Evolutionary conservation across 2,329 filamentous ascomycete species (phyloP).

Genomic region (Colletotrichum magnum): DNA sequence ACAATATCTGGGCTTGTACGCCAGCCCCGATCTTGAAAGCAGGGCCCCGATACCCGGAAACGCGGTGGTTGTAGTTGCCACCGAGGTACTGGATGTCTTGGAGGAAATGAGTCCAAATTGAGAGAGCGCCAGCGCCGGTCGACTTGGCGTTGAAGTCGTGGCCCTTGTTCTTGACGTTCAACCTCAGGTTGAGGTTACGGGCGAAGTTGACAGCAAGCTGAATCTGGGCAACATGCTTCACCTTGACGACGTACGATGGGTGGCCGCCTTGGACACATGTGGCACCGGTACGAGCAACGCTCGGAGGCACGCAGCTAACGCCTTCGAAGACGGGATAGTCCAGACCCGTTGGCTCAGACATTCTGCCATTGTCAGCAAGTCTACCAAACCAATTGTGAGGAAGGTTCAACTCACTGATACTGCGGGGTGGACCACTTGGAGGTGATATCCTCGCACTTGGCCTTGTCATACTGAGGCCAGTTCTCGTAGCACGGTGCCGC

Average conservation of each 20-base stretch:
- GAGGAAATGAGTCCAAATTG: constrained; percentile 20
- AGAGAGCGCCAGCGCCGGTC: constrained; percentile 10
- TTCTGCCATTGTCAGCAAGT: background rate
- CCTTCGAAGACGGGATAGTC: constrained; percentile 68
- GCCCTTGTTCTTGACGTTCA: constrained; percentile 51
- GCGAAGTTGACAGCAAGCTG: constrained; percentile 39
- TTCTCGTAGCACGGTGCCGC: constrained; percentile 53
- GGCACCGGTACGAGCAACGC: constrained; percentile 7
- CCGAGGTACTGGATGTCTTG: constrained; percentile 19
- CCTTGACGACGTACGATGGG: constrained; percentile 46
- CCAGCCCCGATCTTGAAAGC: constrained; percentile 50
- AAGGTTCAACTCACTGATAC: constrained; percentile 61
- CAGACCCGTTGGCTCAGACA: constrained; percentile 61
- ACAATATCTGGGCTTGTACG: constrained; percentile 45
- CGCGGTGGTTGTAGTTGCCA: constrained; percentile 46
- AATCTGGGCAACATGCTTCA: constrained; percentile 41
- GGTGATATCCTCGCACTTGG: constrained; percentile 49
- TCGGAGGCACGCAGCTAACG: constrained; percentile 48
- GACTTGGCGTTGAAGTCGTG: constrained; percentile 35
- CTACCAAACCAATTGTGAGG: constrained; percentile 56
- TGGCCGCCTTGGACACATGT: constrained; percentile 44
- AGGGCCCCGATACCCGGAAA: constrained; percentile 32
- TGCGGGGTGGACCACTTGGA: constrained; percentile 44
- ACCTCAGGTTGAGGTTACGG: constrained; percentile 51
- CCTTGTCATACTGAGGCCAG: constrained; percentile 53